These are phyloP conservation scores for Phytophthora fragariaefolia DNA, from an alignment of 352 stramenopile species.

Conservation along the genomic window DNA sequence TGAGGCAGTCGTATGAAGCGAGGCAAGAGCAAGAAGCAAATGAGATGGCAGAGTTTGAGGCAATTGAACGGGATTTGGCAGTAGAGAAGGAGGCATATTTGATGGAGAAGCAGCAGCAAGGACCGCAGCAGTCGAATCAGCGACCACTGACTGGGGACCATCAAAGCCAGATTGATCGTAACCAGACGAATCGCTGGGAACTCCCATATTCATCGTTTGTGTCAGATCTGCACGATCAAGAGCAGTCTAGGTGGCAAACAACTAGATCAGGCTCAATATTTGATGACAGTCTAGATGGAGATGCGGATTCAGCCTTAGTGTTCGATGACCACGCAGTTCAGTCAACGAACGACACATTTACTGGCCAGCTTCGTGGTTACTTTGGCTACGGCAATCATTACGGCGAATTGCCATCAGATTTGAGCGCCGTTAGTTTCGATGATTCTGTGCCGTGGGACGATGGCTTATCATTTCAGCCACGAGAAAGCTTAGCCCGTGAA, in stretches of 20 bases:
- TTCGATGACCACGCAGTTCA: constrained; percentile 37
- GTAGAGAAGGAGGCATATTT: constrained; percentile 68
- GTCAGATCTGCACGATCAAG: constrained; percentile 35
- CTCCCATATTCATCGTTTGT: constrained; percentile 39
- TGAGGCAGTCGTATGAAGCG: constrained; percentile 65
- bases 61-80: constrained; percentile 70
- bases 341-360: constrained; percentile 19
- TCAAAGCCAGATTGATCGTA: constrained; percentile 19
- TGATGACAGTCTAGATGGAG: constrained; percentile 47
- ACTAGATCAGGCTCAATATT: constrained; percentile 13
- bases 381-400: constrained; percentile 31
- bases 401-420: constrained; percentile 48
- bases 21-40: constrained; percentile 65
- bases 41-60: constrained; percentile 83
- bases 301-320: constrained; percentile 52
- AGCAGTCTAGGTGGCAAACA: constrained; percentile 22
- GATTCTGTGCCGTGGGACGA: constrained; percentile 84
- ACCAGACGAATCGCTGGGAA: constrained; percentile 16
- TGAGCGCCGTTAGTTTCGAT: constrained; percentile 81
- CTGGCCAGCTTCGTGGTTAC: constrained; percentile 25
- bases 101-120: constrained; percentile 43
- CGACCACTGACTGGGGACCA: background rate
- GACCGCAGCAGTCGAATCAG: constrained; percentile 12
- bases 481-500: constrained; percentile 19
- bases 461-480: constrained; percentile 48